Evolutionary conservation across 177 flowering plant species (phyloP).

Genomic region (Vitis hybrid): DNA sequence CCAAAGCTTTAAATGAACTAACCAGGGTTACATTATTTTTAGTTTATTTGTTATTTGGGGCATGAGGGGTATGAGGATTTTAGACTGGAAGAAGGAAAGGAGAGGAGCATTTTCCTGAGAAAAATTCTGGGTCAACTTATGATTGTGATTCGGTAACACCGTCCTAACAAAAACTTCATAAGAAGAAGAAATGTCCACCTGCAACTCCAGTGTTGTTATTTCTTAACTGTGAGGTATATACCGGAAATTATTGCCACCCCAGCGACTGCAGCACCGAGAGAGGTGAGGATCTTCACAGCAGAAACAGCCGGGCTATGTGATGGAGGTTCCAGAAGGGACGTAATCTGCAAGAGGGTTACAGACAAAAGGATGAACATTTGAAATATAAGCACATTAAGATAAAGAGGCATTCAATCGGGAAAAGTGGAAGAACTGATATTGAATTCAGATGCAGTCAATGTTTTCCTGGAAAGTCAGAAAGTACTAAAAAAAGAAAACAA

Average conservation of each 20-base stretch:
- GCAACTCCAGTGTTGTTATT: constrained; percentile 16
- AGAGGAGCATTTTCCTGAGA: too few species aligned
- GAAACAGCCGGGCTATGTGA: constrained; percentile 32
- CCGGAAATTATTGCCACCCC: constrained; percentile 70
- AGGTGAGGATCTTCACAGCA: constrained; percentile 35
- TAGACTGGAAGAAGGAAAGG: too few species aligned
- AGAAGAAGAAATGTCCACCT: not conserved
- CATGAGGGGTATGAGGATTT: too few species aligned
- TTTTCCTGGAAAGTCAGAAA: not conserved
- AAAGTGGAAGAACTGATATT: too few species aligned
- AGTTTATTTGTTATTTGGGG: too few species aligned
- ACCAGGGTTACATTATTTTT: too few species aligned
- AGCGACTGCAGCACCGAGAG: constrained; percentile 60
- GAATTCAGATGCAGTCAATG: too few species aligned
- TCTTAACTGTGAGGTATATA: constrained; percentile 51
- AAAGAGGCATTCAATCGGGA: too few species aligned
- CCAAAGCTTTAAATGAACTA: too few species aligned
- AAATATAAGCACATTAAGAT: not conserved
- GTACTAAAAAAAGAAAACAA: not conserved
- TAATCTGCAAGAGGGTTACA: constrained; percentile 38
- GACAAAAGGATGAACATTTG: not conserved
- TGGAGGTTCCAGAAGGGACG: constrained; percentile 61
- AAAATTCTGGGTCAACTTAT: too few species aligned
- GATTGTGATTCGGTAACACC: too few species aligned
- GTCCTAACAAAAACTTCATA: too few species aligned